phyloP scores from a whole-genome alignment of 441 rosid species.

The Pelargonium cotyledonis region DNA sequence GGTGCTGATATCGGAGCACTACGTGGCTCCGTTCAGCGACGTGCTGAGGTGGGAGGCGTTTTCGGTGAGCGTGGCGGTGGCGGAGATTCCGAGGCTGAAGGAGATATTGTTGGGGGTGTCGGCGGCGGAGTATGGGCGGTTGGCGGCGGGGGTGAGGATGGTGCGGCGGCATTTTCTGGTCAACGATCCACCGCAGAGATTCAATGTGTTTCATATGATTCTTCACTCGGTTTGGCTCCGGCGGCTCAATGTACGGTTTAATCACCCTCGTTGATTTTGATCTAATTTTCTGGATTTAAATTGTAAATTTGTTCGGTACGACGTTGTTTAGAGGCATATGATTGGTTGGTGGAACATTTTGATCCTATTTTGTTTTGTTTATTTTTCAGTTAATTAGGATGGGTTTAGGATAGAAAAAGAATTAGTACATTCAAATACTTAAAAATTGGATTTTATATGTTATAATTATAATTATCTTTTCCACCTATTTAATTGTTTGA shows the following conservation, averaged over 20 bases:
- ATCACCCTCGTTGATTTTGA: not conserved
- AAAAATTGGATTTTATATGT: no score
- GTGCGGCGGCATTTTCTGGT: constrained; percentile 71
- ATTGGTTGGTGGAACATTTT: no score
- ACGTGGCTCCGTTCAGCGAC: constrained; percentile 78
- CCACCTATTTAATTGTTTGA: no score
- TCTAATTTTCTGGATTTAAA: not conserved
- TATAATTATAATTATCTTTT: no score
- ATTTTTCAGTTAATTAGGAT: no score
- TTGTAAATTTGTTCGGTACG: no score
- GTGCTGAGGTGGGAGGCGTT: constrained; percentile 76
- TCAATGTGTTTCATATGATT: constrained; percentile 87
- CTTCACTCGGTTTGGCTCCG: constrained; percentile 89
- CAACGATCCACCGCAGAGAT: constrained; percentile 66
- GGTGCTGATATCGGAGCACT: constrained; percentile 65
- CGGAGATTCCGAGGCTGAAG: constrained; percentile 68
- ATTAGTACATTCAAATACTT: no score
- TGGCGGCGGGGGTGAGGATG: constrained; percentile 61
- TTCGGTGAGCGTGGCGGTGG: constrained; percentile 54
- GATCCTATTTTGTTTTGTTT: no score
- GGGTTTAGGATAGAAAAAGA: no score
- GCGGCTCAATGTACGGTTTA: constrained; percentile 46
- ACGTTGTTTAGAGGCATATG: no score
- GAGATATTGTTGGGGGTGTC: constrained; percentile 50
- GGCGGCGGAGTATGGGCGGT: constrained; percentile 57